These are phyloP conservation scores for Phalaenopsis equestris DNA, from an alignment of 106 monocot species.

Conservation along the genomic window DNA sequence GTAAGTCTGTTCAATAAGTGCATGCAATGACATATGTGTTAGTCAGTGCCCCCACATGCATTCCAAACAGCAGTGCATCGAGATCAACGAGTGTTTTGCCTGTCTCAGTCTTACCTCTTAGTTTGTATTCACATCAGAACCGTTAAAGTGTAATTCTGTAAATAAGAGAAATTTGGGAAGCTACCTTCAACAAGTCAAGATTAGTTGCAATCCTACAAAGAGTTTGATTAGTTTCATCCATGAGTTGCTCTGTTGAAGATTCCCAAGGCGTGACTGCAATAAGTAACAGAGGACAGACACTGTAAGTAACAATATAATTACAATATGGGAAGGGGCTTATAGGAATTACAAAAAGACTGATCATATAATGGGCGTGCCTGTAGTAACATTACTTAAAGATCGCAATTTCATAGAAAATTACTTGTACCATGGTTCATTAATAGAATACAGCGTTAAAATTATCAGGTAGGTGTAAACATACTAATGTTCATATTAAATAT, in stretches of 20 bases:
- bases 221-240: constrained; percentile 44
- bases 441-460: neutral
- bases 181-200: constrained; percentile 45
- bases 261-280: constrained; percentile 25
- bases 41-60: neutral
- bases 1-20: neutral
- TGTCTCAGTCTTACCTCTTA: neutral
- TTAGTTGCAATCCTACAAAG: constrained; percentile 43
- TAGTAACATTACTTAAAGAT: neutral
- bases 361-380: neutral
- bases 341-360: no score
- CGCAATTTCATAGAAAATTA: neutral
- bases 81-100: neutral
- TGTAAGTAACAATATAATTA: neutral
- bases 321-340: neutral
- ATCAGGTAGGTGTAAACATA: neutral
- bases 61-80: neutral
- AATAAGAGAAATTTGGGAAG: neutral
- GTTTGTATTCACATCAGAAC: neutral
- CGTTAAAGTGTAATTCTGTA: neutral
- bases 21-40: neutral
- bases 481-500: neutral
- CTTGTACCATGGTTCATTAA: neutral
- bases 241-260: constrained; percentile 33
- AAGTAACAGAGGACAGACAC: neutral